phyloP scores from a whole-genome alignment of 192 early-diverging fungal genomes.

The Coemansia sp. region DNA sequence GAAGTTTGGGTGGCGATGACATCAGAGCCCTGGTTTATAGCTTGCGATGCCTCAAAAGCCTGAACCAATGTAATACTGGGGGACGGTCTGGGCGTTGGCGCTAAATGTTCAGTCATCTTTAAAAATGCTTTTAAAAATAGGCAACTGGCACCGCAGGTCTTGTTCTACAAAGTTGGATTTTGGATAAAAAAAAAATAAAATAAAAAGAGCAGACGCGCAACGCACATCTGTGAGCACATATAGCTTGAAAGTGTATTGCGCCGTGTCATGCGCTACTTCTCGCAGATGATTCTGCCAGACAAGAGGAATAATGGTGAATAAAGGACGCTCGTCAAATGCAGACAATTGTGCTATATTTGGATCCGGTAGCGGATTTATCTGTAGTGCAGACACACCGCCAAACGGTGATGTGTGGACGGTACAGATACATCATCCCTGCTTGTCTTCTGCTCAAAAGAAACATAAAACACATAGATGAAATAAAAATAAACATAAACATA shows the following conservation, averaged over 20 bases:
- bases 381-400: too few relatives aligned
- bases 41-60: neutral
- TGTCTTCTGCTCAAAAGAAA: too few relatives aligned
- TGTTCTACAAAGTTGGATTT: neutral
- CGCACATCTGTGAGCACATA: neutral
- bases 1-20: neutral
- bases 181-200: neutral
- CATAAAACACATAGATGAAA: too few relatives aligned
- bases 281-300: neutral
- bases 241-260: neutral
- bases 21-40: neutral
- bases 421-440: too few relatives aligned
- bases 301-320: too few relatives aligned
- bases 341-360: neutral
- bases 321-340: neutral
- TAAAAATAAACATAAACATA: neutral
- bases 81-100: neutral
- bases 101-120: neutral
- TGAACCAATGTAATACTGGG: neutral
- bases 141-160: neutral
- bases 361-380: too few relatives aligned
- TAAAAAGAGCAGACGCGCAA: neutral
- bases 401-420: too few relatives aligned
- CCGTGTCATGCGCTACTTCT: neutral
- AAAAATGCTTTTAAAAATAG: neutral